These are phyloP conservation scores for Chlamydomonas incerta DNA, from an alignment of 139 green algal genomes.

Conservation along the genomic window DNA sequence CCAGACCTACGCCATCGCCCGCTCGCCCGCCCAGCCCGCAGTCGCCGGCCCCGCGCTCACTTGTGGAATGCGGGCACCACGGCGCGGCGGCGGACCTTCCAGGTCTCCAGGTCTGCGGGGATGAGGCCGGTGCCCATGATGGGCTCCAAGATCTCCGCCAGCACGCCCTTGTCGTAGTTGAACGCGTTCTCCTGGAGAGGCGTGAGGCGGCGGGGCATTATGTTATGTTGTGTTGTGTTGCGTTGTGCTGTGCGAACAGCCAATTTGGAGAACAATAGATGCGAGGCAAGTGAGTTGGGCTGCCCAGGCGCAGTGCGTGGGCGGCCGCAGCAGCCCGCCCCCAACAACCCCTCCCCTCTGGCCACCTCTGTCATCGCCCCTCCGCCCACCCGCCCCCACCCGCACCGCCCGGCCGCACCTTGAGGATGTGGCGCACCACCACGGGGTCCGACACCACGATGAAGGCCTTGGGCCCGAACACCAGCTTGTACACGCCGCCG, in stretches of 20 bases:
- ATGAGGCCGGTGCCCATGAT: conserved; percentile 99
- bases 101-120: conserved; percentile 82
- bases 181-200: conserved; percentile 85
- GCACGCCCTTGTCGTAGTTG: conserved; percentile 97
- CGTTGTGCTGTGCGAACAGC: too few relatives aligned
- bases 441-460: conserved; percentile 98
- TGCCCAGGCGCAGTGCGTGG: too few relatives aligned
- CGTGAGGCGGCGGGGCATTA: not conserved
- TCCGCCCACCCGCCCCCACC: not conserved
- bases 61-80: conserved; percentile 97
- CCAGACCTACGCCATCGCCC: too few relatives aligned
- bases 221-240: not conserved
- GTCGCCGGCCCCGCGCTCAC: not conserved
- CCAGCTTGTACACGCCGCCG: conserved; percentile 96
- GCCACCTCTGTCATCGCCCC: too few relatives aligned
- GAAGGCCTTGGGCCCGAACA: conserved; percentile 98
- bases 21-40: not conserved
- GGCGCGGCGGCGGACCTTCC: conserved; percentile 79
- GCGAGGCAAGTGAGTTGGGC: too few relatives aligned
- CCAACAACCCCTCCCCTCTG: too few relatives aligned
- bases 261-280: too few relatives aligned
- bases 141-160: conserved; percentile 99
- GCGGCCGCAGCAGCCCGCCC: too few relatives aligned
- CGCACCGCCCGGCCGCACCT: conserved; percentile 51
- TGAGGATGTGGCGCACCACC: conserved; percentile 91